A percentile compares a stretch with the other conserved stretches of the same genome.
Conservation (phyloP, 1,139 yeast genomes). For the Kodamaea sp. region DNA sequence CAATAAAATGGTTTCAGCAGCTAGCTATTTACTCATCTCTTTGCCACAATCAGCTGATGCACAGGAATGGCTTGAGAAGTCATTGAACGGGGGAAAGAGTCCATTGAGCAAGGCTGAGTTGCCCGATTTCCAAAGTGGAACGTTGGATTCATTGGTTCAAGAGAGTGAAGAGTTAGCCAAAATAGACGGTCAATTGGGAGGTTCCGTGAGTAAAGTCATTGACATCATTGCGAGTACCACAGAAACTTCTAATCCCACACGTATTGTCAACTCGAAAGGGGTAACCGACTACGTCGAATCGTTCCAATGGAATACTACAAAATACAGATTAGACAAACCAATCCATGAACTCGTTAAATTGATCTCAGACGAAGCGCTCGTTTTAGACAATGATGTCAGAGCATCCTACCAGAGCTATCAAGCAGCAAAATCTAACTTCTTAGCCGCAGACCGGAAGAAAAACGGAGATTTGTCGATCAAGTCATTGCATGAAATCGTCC, state of each 20-base stretch:
- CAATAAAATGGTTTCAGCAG: slow-evolving; percentile 22
- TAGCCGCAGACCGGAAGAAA: slow-evolving; percentile 88
- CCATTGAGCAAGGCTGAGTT: slow-evolving; percentile 52
- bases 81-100: slow-evolving; percentile 45
- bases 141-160: slow-evolving; percentile 85
- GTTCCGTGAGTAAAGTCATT: slow-evolving; percentile 68
- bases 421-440: slow-evolving; percentile 77
- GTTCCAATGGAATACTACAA: slow-evolving; percentile 85
- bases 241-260: slow-evolving; percentile 32
- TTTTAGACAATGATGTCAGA: slow-evolving; percentile 82
- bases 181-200: slow-evolving; percentile 71
- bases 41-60: slow-evolving; percentile 53
- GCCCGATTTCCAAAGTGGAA: slow-evolving; percentile 94
- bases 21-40: slow-evolving; percentile 51
- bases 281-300: slow-evolving; percentile 66
- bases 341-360: slow-evolving; percentile 71
- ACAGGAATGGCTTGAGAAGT: slow-evolving; percentile 44
- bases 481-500: slow-evolving; percentile 86
- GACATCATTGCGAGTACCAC: slow-evolving; percentile 64
- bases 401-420: slow-evolving; percentile 68
- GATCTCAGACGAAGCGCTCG: slow-evolving; percentile 75
- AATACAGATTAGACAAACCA: slow-evolving; percentile 83
- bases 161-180: slow-evolving; percentile 88
- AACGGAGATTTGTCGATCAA: slow-evolving; percentile 91
- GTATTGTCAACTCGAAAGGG: slow-evolving; percentile 44